Conservation (phyloP, 2,329 filamentous ascomycete species). For the Reticulascus tulasneorum region DNA sequence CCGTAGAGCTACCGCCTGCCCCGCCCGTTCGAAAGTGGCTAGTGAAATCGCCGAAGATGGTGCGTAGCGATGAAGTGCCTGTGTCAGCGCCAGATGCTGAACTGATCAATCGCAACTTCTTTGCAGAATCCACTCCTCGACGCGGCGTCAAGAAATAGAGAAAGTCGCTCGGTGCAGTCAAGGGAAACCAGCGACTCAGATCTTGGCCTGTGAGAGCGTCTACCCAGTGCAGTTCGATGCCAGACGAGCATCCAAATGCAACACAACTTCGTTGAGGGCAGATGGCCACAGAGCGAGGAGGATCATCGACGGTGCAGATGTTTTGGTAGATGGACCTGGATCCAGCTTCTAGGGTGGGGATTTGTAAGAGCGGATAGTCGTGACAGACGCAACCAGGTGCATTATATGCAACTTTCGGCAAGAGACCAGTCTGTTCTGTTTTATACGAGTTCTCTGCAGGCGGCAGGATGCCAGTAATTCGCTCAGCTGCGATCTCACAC, state of each 20-base stretch:
- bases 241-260: conserved; percentile 59
- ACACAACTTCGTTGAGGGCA: conserved; percentile 62
- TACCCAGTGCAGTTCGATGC: conserved; percentile 60
- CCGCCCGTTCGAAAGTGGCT: conserved; percentile 1
- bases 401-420: background rate
- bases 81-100: conserved; percentile 42
- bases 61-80: conserved; percentile 15
- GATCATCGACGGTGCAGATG: conserved; percentile 57
- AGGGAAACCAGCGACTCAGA: conserved; percentile 51
- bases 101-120: conserved; percentile 59
- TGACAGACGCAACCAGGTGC: conserved; percentile 23
- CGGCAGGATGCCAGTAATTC: background rate
- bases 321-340: conserved; percentile 33
- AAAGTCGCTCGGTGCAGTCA: conserved; percentile 49
- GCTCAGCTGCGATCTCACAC: conserved; percentile 42
- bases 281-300: conserved; percentile 61
- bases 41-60: conserved; percentile 18
- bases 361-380: conserved; percentile 13
- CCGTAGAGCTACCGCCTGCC: conserved; percentile 1
- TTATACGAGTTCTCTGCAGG: too few species aligned
- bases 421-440: too few species aligned
- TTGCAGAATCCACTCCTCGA: conserved; percentile 42
- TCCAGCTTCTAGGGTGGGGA: conserved; percentile 26
- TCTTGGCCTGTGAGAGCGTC: conserved; percentile 43
- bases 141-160: conserved; percentile 58